Evolutionary conservation across 1,139 yeast genomes (phyloP), one percentile per base, ranked within the genome.

Genomic region (Candida dubliniensis): DNA sequence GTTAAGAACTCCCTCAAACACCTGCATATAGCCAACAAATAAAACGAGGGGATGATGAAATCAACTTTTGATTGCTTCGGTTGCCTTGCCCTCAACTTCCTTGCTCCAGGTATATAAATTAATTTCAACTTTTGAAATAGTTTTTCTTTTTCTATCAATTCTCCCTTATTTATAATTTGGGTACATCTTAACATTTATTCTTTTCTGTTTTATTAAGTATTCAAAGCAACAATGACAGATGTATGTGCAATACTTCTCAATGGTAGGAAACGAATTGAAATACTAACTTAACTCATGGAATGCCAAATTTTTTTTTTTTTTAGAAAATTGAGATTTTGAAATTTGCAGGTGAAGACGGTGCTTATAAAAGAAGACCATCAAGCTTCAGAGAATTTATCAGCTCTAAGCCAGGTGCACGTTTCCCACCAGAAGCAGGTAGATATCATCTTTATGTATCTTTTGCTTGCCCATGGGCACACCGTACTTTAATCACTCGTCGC

Each of bases 401-500:
- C 1, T 51, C 72, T 2, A 77, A 77, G 40, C 78, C 83, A 1
- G 83, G 83, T 10, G 76, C 86, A 36, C 67, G 75, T 49, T 85
- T 82, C 58, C 71, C 82, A 13, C 87, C 96, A 0, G 97, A 88
- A 58, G 76, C 77, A 41, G 81, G 80, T 49, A 76, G 98, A 56
- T 91, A 91, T 63, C 96, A 91, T 66, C 77, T 91, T 47, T 91
- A 88, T 57, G 95, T 90, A 15, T 84, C 95, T 1, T 70, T 74
- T 43, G 96, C 96, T 1, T 91, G 98, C 66, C 98, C 98, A 3
- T 91, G 96, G 89, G 98, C 98, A 1, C 96, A 89, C 60, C 78
- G 98, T 50, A 81, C 95, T 0, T 71, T 91, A 53, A 84, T 90
- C 47, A 76, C 85, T 7, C 71, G 97, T 43, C 66, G 76, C n/a